phyloP scores from a whole-genome alignment of 306 rosid genomes.

The Erythrophleum fordii region DNA sequence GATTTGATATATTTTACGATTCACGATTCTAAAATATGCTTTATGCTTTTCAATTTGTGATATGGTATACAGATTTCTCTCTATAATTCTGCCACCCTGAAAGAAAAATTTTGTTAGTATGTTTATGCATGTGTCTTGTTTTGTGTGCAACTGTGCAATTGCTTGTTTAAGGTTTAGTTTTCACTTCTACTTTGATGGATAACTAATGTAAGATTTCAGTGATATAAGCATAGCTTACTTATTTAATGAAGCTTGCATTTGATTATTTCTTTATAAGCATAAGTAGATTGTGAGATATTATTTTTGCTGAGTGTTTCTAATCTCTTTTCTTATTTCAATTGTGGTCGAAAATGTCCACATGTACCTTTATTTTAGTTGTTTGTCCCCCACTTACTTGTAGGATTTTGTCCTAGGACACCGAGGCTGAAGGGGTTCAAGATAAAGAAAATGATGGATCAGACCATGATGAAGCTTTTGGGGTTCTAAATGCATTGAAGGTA shows the following conservation, averaged over 20 bases:
- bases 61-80: not conserved
- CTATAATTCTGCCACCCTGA: not conserved
- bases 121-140: constrained; percentile 19
- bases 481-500: constrained; percentile 81
- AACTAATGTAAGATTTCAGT: not conserved
- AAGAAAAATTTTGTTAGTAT: not conserved
- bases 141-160: constrained; percentile 12
- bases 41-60: too few species aligned
- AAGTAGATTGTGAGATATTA: constrained; percentile 8
- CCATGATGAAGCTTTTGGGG: constrained; percentile 52
- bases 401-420: constrained; percentile 60
- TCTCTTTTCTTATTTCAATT: not conserved
- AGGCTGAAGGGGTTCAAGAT: constrained; percentile 56
- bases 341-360: constrained; percentile 25
- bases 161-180: not conserved
- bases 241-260: constrained; percentile 19
- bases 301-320: not conserved
- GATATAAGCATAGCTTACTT: not conserved
- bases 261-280: constrained; percentile 17
- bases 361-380: constrained; percentile 10
- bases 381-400: constrained; percentile 24
- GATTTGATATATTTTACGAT: too few species aligned
- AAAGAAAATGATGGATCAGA: constrained; percentile 56
- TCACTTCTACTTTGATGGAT: not conserved
- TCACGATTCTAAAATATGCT: too few species aligned